Evolutionary conservation across 1,284 basidiomycete species (phyloP).

Genomic region (Veloporphyrellus conicus): DNA sequence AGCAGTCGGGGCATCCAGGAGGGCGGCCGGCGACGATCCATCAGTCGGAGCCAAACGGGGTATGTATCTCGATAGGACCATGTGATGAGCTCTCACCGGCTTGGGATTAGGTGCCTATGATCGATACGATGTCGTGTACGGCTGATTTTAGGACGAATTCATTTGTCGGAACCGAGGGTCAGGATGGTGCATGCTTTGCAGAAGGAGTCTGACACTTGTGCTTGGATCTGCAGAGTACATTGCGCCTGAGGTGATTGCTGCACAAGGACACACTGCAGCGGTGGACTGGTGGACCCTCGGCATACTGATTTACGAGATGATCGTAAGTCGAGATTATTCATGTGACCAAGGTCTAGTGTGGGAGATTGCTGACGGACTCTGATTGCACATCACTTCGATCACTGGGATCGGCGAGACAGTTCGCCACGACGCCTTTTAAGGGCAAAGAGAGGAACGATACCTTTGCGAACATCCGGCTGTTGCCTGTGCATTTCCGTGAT

Average conservation of each 20-base stretch:
- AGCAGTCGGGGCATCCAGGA: slow-evolving; percentile 84
- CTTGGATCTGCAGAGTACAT: slow-evolving; percentile 77
- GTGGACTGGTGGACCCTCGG: slow-evolving; percentile 99
- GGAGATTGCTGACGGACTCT: slow-evolving; percentile 17
- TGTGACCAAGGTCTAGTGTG: slow-evolving; percentile 16
- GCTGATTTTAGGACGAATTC: slow-evolving; percentile 98
- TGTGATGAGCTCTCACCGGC: slow-evolving; percentile 13
- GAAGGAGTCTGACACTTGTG: slow-evolving; percentile 23
- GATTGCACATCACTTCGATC: slow-evolving; percentile 11
- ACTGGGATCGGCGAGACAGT: slow-evolving; percentile 46
- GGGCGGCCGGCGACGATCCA: slow-evolving; percentile 89
- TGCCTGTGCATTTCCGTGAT: slow-evolving; percentile 87
- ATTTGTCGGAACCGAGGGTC: slow-evolving; percentile 97
- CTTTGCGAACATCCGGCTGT: slow-evolving; percentile 90
- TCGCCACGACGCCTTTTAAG: slow-evolving; percentile 98
- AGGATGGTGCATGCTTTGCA: slow-evolving; percentile 30
- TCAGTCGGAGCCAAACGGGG: slow-evolving; percentile 85
- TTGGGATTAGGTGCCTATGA: slow-evolving; percentile 66
- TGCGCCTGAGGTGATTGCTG: slow-evolving; percentile 97
- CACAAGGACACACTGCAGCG: slow-evolving; percentile 94
- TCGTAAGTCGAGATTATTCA: slow-evolving; percentile 62
- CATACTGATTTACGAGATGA: slow-evolving; percentile 99
- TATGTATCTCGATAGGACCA: slow-evolving; percentile 35
- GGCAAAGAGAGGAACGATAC: slow-evolving; percentile 92
- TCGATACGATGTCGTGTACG: slow-evolving; percentile 97